phyloP scores from a whole-genome alignment of 805 yeast genomes.

The Kodamaea kakaduensis region DNA sequence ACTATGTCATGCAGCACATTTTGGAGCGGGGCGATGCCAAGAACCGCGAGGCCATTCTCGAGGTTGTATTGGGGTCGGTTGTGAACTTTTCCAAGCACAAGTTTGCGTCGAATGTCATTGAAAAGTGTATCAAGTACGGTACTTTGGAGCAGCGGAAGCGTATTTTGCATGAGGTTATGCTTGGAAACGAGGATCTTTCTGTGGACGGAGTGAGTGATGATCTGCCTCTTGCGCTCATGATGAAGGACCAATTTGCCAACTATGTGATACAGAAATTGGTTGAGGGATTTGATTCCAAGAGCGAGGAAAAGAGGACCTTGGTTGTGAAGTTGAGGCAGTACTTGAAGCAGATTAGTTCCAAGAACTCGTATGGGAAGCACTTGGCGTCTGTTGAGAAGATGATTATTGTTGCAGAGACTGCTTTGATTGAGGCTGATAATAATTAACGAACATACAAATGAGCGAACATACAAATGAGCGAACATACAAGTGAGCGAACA shows the following conservation, averaged over 20 bases:
- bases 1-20: slow-evolving; percentile 94
- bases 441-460: slow-evolving; percentile 5
- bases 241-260: slow-evolving; percentile 97
- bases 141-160: slow-evolving; percentile 54
- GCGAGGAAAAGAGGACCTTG: slow-evolving; percentile 62
- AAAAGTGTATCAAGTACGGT: slow-evolving; percentile 82
- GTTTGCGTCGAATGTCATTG: slow-evolving; percentile 97
- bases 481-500: too few relatives aligned
- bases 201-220: slow-evolving; percentile 53
- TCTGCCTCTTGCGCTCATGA: slow-evolving; percentile 80
- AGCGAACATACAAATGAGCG: too few relatives aligned
- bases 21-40: slow-evolving; percentile 71
- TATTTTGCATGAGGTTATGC: slow-evolving; percentile 64
- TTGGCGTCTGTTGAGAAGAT: slow-evolving; percentile 77
- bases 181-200: slow-evolving; percentile 44
- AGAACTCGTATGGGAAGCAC: slow-evolving; percentile 73
- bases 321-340: slow-evolving; percentile 77
- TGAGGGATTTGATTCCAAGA: slow-evolving; percentile 61
- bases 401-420: slow-evolving; percentile 52
- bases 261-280: slow-evolving; percentile 94
- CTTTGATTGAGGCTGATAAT: slow-evolving; percentile 38
- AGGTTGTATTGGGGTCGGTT: slow-evolving; percentile 65
- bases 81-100: slow-evolving; percentile 91
- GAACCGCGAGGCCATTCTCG: slow-evolving; percentile 60
- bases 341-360: slow-evolving; percentile 62